Base-by-base conservation (phyloP, 2,329 filamentous ascomycete genomes). In the Nemania bipapillata region DNA sequence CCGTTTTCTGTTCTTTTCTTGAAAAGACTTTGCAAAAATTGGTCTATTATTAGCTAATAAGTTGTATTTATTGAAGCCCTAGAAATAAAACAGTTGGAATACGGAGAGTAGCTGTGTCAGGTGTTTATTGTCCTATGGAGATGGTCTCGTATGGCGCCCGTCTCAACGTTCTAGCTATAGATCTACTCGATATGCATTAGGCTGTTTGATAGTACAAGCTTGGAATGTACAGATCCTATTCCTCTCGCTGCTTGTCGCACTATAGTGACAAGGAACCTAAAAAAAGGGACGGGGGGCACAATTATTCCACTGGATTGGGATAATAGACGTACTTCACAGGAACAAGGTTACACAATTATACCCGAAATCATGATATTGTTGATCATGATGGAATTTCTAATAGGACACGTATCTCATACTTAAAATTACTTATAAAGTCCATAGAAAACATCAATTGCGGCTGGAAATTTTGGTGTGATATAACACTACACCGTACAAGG, bases 201-300 rank as follows among this genome's bases (percentile, higher is more conserved):
- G 59, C 55, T 47, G 65, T 49, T 67, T 54, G 54, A 37, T 63
- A 62, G 63, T 59, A 55, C 60, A 64, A 60, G n/a, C 15, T 20
- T 37, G 24, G 28, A 22, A 15, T 28, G 17, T 8, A 47, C 42
- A 35, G 11, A 30, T 32, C 12, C 32, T 30, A 40, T 35, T 61
- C 8, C 54, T 49, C 56, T 28, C 28, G 56, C 20, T 12, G 26
- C 22, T 26, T 35, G 56, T 42, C 42, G 49, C 30, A 59, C 47
- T 52, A 28, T 20, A 59, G 35, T 53, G 53, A 47, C 47, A 40
- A 52, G 32, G n/a, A 40, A 26, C n/a, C 24, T 58, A 35, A 4
- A 47, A 15, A 56, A 20, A n/a, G n/a, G n/a, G n/a, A n/a, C n/a
- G n/a, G n/a, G 37, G 17, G 24, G 30, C 28, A 30, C 28, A 30